Evolutionary conservation across 371 early-diverging fungal species (phyloP), one percentile per base, ranked within the genome.

Genomic region (Mucor saturninus): DNA sequence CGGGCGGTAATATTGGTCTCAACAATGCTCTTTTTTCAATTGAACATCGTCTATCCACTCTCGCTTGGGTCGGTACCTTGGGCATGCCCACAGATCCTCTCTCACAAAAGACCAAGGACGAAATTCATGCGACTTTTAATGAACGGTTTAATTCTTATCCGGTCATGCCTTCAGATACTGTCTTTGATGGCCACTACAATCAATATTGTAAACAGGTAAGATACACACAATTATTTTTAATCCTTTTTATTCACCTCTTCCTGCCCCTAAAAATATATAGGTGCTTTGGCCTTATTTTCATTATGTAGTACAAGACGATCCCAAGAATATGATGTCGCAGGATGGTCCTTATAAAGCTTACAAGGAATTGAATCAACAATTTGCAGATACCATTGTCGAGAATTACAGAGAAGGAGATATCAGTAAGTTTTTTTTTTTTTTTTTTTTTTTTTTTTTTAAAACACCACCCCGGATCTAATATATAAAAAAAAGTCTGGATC

Each of bases 251-350:
- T 35, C 1, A 35, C 35, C 35, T 8, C 35, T n/a, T n/a, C n/a
- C n/a, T n/a, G n/a, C n/a, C n/a, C n/a, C n/a, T n/a, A n/a, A 45
- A 67, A 30, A 38, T 54, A 45, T 21, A 10, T 26, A 46, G 86
- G 83, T 89, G 13, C 77, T 99, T 14, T 99, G 99, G 99, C 99
- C 99, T 13, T 82, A 97, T 62, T 88, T 98, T 51, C 99, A 99
- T 77, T 97, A 97, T 75, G 89, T 96, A 57, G 76, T 93, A 35
- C 94, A 95, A 80, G 93, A 95, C 46, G 76, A 84, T 59, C 63
- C 80, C 21, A 72, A 83, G 21, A 79, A 72, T 63, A 84, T 84
- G 68, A 71, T 80, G 32, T 79, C 77, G 38, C 89, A 89, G 38
- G 79, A 83, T 35, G 84, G 89, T 26, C 74, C 83, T 55, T 99